Evolutionary conservation across 306 rosid genomes (phyloP).

Genomic region (Boehmeria nivea): DNA sequence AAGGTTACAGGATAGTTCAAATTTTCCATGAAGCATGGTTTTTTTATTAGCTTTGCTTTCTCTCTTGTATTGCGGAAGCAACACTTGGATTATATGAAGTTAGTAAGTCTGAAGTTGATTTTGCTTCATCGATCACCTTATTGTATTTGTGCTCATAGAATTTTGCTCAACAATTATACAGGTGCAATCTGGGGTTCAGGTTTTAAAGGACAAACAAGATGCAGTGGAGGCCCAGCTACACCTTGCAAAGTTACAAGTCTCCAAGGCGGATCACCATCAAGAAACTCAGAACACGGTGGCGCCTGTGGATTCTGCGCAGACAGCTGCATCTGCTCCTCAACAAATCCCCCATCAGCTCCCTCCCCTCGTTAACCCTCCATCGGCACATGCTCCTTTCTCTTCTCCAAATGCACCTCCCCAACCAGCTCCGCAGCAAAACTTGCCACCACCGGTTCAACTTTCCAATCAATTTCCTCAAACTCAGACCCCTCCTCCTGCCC

Average conservation of each 20-base stretch:
- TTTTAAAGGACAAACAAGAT: slow-evolving; percentile 66
- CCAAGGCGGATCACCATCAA: slow-evolving; percentile 42
- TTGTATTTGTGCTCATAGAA: not conserved
- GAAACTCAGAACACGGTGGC: slow-evolving; percentile 30
- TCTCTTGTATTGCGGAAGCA: not conserved
- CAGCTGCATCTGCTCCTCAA: slow-evolving; percentile 51
- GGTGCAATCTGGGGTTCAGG: slow-evolving; percentile 78
- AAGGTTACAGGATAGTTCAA: too few species aligned
- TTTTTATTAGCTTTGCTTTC: not conserved
- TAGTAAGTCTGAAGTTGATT: slow-evolving; percentile 6
- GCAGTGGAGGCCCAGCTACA: slow-evolving; percentile 56
- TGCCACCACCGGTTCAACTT: too few species aligned
- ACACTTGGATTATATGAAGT: not conserved
- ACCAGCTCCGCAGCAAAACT: slow-evolving; percentile 44
- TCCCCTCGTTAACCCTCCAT: slow-evolving; percentile 37
- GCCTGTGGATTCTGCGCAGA: slow-evolving; percentile 38
- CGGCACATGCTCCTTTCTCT: slow-evolving; percentile 41
- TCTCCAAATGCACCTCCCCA: slow-evolving; percentile 65
- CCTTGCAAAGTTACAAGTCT: slow-evolving; percentile 50
- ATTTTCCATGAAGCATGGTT: too few species aligned
- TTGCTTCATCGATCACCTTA: slow-evolving; percentile 11
- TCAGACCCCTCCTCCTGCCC: slow-evolving; percentile 48
- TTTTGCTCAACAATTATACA: slow-evolving; percentile 29
- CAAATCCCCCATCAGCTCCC: slow-evolving; percentile 56
- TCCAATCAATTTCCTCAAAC: slow-evolving; percentile 58